Conservation (phyloP, 148 eudicot genomes). For the Beta vulgaris region DNA sequence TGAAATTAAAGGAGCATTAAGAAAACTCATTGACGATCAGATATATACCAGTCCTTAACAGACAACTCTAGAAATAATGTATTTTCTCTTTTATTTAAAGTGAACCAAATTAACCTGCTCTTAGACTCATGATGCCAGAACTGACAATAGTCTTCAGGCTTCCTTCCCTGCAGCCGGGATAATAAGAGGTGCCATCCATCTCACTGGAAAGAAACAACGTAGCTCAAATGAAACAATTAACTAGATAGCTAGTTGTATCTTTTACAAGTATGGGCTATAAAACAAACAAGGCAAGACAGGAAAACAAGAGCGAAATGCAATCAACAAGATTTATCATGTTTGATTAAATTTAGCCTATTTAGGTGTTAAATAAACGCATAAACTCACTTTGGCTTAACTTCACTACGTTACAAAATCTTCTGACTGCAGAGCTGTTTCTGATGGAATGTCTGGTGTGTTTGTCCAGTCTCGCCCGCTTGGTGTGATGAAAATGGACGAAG, state of each 20-base stretch:
- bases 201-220: conserved; percentile 85
- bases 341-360: no score
- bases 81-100: background rate
- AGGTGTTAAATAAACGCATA: no score
- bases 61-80: background rate
- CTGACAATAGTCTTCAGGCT: conserved; percentile 64
- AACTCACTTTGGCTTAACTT: no score
- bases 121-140: conserved; percentile 70
- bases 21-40: background rate
- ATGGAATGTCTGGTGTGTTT: conserved; percentile 8
- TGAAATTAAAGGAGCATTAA: no score
- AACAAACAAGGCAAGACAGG: no score
- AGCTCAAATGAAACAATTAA: no score
- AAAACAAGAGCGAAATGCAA: no score
- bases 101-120: no score
- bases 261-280: no score
- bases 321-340: no score
- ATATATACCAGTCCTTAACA: background rate
- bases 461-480: conserved; percentile 93
- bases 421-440: background rate
- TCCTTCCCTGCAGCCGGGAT: conserved; percentile 74
- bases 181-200: conserved; percentile 80
- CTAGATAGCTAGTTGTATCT: no score
- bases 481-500: conserved; percentile 98
- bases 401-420: no score